Evolutionary conservation across 2,329 filamentous ascomycete species (phyloP), one percentile per base, ranked within the genome.

Genomic region (Fusarium napiforme): DNA sequence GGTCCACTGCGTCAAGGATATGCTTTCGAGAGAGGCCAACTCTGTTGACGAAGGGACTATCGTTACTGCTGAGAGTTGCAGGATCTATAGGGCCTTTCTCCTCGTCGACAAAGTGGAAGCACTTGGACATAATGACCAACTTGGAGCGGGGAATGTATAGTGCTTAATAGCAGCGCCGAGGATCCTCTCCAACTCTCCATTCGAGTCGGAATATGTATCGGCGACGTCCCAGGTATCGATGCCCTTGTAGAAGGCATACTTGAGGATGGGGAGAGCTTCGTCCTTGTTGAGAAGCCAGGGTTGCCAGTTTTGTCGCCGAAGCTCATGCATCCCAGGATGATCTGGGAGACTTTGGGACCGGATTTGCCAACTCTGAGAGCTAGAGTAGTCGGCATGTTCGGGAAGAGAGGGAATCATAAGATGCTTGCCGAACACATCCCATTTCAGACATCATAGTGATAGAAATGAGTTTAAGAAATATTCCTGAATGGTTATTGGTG

Each of bases 401-500:
- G n/a, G n/a, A n/a, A n/a, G n/a, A n/a, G n/a, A n/a, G n/a, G n/a
- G n/a, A n/a, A n/a, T n/a, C n/a, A n/a, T n/a, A n/a, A n/a, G n/a
- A n/a, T n/a, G n/a, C n/a, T n/a, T n/a, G n/a, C n/a, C n/a, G n/a
- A n/a, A n/a, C n/a, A n/a, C n/a, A n/a, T n/a, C n/a, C n/a, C n/a
- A n/a, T n/a, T n/a, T n/a, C n/a, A n/a, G n/a, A n/a, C n/a, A n/a
- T n/a, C n/a, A n/a, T n/a, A n/a, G 3, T 3, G 9, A 28, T 28
- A 4, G 3, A 12, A 12, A 3, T 4, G 14, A 26, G 3, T 26
- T 15, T 5, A 14, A 21, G 2, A 3, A 26, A 36, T 1, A 21
- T 7, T 19, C 2, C 2, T 23, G 11, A 7, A 19, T 23, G 16
- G 34, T 16, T 36, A 9, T 36, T 36, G 34, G 34, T 36, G 18